These are phyloP conservation scores for Sungouiozyma intestinalis DNA, from an alignment of 805 yeast species.

Conservation along the genomic window DNA sequence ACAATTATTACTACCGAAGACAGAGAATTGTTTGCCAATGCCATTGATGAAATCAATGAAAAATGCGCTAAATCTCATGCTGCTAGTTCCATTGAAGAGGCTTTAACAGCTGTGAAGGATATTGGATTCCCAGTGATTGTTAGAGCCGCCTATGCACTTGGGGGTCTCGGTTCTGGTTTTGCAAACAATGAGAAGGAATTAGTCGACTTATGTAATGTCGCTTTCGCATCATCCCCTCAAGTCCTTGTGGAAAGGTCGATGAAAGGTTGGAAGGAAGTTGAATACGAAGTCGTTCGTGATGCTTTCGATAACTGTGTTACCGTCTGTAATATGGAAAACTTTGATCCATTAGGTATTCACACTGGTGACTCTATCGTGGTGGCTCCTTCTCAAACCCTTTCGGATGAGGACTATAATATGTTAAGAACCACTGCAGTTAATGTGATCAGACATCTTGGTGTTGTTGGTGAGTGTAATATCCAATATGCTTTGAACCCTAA, in stretches of 20 bases:
- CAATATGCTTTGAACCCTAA: slow-evolving; percentile 93
- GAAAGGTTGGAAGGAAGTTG: slow-evolving; percentile 99
- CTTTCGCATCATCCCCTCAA: slow-evolving; percentile 94
- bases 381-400: slow-evolving; percentile 95
- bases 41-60: slow-evolving; percentile 91
- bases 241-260: slow-evolving; percentile 89
- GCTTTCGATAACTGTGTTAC: slow-evolving; percentile 96
- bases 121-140: slow-evolving; percentile 94
- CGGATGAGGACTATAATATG: slow-evolving; percentile 97
- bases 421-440: slow-evolving; percentile 95
- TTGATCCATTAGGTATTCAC: slow-evolving; percentile 96
- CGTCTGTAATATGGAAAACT: slow-evolving; percentile 98
- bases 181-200: slow-evolving; percentile 82
- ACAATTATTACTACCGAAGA: slow-evolving; percentile 97
- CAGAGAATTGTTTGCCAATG: slow-evolving; percentile 87
- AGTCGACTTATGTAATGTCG: slow-evolving; percentile 73
- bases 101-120: slow-evolving; percentile 69
- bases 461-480: slow-evolving; percentile 98
- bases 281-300: slow-evolving; percentile 97
- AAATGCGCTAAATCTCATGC: slow-evolving; percentile 93
- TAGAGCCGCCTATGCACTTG: slow-evolving; percentile 94
- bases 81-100: slow-evolving; percentile 71
- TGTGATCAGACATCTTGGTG: slow-evolving; percentile 94
- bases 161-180: slow-evolving; percentile 97
- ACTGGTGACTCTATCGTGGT: slow-evolving; percentile 99